Evolutionary conservation across 2,329 filamentous ascomycete genomes (phyloP), one percentile per base, ranked within the genome.

Genomic region (Penicillium sp.): DNA sequence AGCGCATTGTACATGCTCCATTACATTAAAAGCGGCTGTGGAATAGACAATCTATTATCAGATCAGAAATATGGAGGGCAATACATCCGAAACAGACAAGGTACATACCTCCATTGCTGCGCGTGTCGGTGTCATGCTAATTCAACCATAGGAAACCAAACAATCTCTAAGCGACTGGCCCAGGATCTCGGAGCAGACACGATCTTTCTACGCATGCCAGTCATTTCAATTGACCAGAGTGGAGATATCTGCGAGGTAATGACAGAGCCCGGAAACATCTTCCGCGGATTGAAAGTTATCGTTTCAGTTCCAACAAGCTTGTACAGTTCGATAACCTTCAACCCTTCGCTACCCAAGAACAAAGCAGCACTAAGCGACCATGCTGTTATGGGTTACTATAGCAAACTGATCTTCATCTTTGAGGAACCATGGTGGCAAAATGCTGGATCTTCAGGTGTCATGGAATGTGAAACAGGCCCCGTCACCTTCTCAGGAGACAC

Each of bases 1-100:
- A 79, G 75, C 15, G 80, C 81, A 1, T 64, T 82, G 3, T 84
- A 70, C 62, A 82, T 85, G 60, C 70, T 86, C 26, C 74, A 83
- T 62, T 84, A 85, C 66, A 79, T 77, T 71, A 80, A 78, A 62
- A 74, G 73, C 15, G 79, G 80, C 2, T 76, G 77, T 6, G 83
- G 83, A 0, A 69, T 85, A 5, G 56, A 80, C 55, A 69, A 76
- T 37, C 78, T 84, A 72, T 71, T 79, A 0, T 81, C 80, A 0
- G 82, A 85, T 59, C 60, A 69, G 31, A 80, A 81, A 58, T 62
- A 76, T 46, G 83, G 82, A 11, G 82, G 78, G 0, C 81, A 84
- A 58, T 76, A 81, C 60, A 69, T 84, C 7, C 74, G 81, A 2
- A 65, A 80, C 23, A 71, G 72, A 8, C 67, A 78, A 51, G 81